Evolutionary conservation across 2,329 filamentous ascomycete genomes (phyloP), one percentile per base, ranked within the genome.

Genomic region (Ilyonectria destructans): DNA sequence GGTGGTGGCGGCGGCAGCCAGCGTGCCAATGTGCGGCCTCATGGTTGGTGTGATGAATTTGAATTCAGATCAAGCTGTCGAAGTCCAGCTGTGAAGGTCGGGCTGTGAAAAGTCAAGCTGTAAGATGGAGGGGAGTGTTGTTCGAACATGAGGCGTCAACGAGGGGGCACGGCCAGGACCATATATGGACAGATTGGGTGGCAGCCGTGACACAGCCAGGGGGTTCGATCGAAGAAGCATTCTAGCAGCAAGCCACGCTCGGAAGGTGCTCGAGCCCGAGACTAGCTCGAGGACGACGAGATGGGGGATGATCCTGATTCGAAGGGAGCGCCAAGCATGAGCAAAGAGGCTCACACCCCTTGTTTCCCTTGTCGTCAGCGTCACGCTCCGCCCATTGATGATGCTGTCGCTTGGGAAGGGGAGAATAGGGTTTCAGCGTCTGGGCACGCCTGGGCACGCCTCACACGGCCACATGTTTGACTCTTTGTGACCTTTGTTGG

Each of bases 1-100:
- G 49, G 49, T 59, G 49, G 49, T 55, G 26, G 62, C 59, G 12
- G 62, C 59, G 9, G 69, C 65, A 35, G 70, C 60, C 51, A 71
- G n/a, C 23, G 68, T 62, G 64, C 66, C 69, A 46, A 65, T 37
- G 43, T 58, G 59, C 54, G 71, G 71, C 69, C 72, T 75, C 74
- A 75, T 75, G 17, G 35, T 69, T 33, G 21, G 26, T 12, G 35
- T 13, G 19, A 60, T n/a, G 29, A n/a, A 23, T 13, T 33, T 15
- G 15, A 46, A 46, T 52, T 31, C 43, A 26, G 23, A 29, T 37
- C 21, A 52, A 37, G 37, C 19, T 33, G 7, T 35, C 19, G 31
- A 26, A 45, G 43, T 23, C 45, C 12, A 21, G 40, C 29, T 54
- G 46, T 45, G 33, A 33, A 13, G 35, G 31, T 33, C 31, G 13